Base-by-base conservation (phyloP, 495 filamentous ascomycete genomes). In the Aspergillus incahuasiensis region DNA sequence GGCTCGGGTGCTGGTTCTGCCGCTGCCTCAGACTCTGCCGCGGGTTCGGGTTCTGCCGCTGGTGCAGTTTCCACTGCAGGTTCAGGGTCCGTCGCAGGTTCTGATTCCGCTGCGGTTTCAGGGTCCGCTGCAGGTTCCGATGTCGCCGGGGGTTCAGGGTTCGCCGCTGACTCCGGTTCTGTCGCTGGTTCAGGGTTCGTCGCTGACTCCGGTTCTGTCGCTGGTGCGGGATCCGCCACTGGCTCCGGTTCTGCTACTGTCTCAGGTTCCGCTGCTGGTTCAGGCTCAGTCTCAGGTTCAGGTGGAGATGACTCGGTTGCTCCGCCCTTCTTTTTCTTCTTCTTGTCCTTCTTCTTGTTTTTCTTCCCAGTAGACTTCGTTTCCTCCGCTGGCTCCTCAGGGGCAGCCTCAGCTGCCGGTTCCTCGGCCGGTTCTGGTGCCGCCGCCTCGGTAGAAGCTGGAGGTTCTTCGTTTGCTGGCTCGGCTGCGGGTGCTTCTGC, bases 401-500 rank as follows among this genome's bases (percentile, higher is more conserved):
- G 7, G 2, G 43, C 30, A 41, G 60, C 52, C 18, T 42, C 56
- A 15, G 52, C 40, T 15, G 39, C 39, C 12, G 30, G 11, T 50
- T 50, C 48, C 20, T n/a, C 45, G n/a, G 45, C 11, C 8, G 41
- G 39, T n/a, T 60, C 56, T 20, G 40, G 55, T 20, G 54, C 45
- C 45, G 57, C 49, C 34, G 40, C 48, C 13, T 22, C 28, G 6
- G 12, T 28, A 12, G 48, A 12, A 6, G 45, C 42, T 24, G 54
- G 48, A 25, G 12, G 8, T 15, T 52, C 35, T 15, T 60, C 54
- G 5, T 51, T 57, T 34, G 40, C 30, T 20, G 48, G 9, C 20
- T 54, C 55, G 46, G 48, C 12, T 18, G 18, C 48, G 12, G 34
- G 11, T 40, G 63, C 64, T 55, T 66, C 65, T n/a, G 61, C 65